phyloP scores from a whole-genome alignment of 1,139 yeast species.

The Debaryomycetaceae sp. region DNA sequence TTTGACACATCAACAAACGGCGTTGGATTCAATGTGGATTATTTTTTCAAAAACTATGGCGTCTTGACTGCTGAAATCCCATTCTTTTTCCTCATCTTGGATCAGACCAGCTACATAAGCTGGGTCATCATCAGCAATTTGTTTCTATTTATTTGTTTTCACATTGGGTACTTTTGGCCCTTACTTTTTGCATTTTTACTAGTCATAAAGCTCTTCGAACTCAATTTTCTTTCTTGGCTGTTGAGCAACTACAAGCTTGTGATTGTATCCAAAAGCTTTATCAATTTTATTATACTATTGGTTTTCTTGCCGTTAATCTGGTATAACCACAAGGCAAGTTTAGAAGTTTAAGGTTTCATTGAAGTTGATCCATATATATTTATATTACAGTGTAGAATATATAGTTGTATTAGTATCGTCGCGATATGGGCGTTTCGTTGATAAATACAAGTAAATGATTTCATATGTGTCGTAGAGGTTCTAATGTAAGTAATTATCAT shows the following conservation, averaged over 20 bases:
- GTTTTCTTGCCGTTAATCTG: too few species aligned
- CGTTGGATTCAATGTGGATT: conserved; percentile 11
- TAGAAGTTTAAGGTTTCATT: too few species aligned
- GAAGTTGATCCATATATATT: too few species aligned
- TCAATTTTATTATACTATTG: too few species aligned
- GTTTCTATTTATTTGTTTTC: neutral
- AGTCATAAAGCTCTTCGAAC: neutral
- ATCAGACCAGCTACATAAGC: conserved; percentile 8
- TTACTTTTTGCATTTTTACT: too few species aligned
- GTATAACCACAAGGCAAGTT: too few species aligned
- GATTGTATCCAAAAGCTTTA: neutral
- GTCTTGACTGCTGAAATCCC: conserved; percentile 5
- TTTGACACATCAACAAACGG: conserved; percentile 1
- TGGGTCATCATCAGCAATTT: conserved; percentile 8
- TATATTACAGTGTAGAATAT: too few species aligned
- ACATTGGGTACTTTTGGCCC: neutral
- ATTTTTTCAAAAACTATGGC: conserved; percentile 10
- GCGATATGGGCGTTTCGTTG: too few species aligned
- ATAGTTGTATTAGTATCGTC: too few species aligned
- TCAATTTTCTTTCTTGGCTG: neutral
- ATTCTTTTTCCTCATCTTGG: conserved; percentile 6
- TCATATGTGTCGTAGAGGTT: neutral
- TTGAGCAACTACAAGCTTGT: neutral
- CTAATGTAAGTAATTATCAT: conserved; percentile 31
- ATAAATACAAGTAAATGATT: too few species aligned